Evolutionary conservation across 2,329 filamentous ascomycete genomes (phyloP).

Genomic region (Didymellaceae sp.): DNA sequence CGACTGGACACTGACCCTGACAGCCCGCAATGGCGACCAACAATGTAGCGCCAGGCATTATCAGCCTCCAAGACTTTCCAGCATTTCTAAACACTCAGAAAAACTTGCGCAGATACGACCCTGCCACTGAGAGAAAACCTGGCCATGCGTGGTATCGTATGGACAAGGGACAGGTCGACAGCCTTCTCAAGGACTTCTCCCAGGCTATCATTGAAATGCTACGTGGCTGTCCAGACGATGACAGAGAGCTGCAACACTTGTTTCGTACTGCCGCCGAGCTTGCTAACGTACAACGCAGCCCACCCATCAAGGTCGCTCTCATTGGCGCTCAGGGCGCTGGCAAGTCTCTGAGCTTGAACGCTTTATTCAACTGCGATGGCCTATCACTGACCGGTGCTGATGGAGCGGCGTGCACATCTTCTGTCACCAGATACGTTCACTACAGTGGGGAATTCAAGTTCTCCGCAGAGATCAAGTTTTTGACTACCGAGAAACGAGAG

Average conservation of each 20-base stretch:
- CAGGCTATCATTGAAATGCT: neutral
- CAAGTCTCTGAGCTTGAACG: conserved; percentile 27
- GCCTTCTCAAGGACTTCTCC: neutral
- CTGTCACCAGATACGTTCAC: conserved; percentile 20
- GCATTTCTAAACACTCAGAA: neutral
- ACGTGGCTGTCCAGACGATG: conserved; percentile 2
- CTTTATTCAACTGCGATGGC: conserved; percentile 25
- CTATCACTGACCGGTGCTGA: conserved; percentile 30
- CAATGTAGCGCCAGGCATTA: neutral
- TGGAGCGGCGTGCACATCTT: conserved; percentile 28
- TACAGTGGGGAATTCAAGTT: conserved; percentile 4
- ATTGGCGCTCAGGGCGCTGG: conserved; percentile 33
- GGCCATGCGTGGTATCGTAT: conserved; percentile 10
- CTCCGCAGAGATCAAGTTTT: conserved; percentile 25
- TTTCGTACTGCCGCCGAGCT: conserved; percentile 9
- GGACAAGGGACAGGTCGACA: conserved; percentile 1
- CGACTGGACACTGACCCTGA: neutral
- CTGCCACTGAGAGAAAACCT: conserved; percentile 1
- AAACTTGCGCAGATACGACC: neutral
- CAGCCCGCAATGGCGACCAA: neutral
- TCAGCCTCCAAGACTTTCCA: conserved; percentile 12
- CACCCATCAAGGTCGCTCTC: conserved; percentile 20
- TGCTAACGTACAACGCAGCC: conserved; percentile 13
- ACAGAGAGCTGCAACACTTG: conserved; percentile 25
- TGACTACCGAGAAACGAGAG: conserved; percentile 17